Conservation (phyloP, 164 flowering plant genomes). For the Macadamia integrifolia region DNA sequence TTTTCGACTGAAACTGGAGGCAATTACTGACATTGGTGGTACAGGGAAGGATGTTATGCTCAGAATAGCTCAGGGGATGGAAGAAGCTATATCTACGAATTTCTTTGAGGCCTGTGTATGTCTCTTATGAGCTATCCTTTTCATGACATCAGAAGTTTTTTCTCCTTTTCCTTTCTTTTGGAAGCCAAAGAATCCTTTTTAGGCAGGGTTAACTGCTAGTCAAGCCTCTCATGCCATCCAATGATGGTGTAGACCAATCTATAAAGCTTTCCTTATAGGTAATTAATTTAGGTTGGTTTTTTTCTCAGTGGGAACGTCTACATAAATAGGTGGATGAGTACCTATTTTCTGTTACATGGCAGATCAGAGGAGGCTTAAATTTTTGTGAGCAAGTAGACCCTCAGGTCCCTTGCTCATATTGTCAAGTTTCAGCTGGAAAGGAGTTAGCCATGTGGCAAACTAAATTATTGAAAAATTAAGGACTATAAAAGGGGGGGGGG, state of each 20-base stretch:
- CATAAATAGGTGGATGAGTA: too few species aligned
- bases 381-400: too few species aligned
- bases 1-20: constrained; percentile 50
- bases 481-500: too few species aligned
- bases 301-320: too few species aligned
- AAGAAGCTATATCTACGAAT: constrained; percentile 45
- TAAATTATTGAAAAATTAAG: too few species aligned
- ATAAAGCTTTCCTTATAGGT: too few species aligned
- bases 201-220: neutral
- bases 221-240: neutral
- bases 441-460: too few species aligned
- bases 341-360: too few species aligned
- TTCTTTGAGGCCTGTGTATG: constrained; percentile 57
- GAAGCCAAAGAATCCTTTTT: neutral
- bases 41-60: constrained; percentile 41
- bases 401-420: too few species aligned
- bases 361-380: too few species aligned
- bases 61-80: constrained; percentile 48
- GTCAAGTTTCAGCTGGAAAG: too few species aligned
- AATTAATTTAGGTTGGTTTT: too few species aligned
- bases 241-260: neutral
- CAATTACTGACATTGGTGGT: constrained; percentile 50
- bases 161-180: neutral
- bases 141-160: neutral
- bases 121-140: constrained; percentile 8